These are phyloP conservation scores for Inga laurina DNA, from an alignment of 306 rosid genomes.

Conservation along the genomic window DNA sequence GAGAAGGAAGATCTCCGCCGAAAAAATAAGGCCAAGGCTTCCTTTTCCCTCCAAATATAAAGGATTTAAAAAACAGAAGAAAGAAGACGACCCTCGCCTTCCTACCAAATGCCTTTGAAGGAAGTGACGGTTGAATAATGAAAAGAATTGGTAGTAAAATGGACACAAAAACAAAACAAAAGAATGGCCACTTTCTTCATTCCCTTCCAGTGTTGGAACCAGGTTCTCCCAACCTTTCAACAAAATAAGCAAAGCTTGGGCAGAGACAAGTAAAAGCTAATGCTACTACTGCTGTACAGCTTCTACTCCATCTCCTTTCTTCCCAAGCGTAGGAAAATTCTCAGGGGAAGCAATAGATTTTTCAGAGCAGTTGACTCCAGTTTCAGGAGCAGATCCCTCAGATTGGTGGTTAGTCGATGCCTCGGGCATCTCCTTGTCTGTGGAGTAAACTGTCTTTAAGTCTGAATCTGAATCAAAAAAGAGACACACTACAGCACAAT, in stretches of 20 bases:
- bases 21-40: constrained; percentile 46
- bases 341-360: constrained; percentile 4
- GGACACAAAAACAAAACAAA: constrained; percentile 38
- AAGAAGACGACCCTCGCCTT: constrained; percentile 11
- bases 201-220: constrained; percentile 34
- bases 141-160: constrained; percentile 43
- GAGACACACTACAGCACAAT: constrained; percentile 86
- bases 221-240: constrained; percentile 38
- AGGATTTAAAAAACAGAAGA: neutral
- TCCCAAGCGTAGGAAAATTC: constrained; percentile 1
- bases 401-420: constrained; percentile 24
- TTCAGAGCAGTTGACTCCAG: neutral
- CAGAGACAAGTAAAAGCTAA: constrained; percentile 33
- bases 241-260: constrained; percentile 53
- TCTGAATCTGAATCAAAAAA: constrained; percentile 53
- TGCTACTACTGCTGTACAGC: constrained; percentile 38
- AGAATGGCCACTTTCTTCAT: constrained; percentile 35
- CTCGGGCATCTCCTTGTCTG: constrained; percentile 27
- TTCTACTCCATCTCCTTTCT: constrained; percentile 34
- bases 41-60: constrained; percentile 48
- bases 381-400: constrained; percentile 1
- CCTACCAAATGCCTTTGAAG: constrained; percentile 37
- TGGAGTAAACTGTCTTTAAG: constrained; percentile 20
- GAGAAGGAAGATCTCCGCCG: constrained; percentile 44
- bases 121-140: constrained; percentile 39